Evolutionary conservation across 1,284 basidiomycete genomes (phyloP), one percentile per base, ranked within the genome.

Genomic region (Pterulicium gracile): DNA sequence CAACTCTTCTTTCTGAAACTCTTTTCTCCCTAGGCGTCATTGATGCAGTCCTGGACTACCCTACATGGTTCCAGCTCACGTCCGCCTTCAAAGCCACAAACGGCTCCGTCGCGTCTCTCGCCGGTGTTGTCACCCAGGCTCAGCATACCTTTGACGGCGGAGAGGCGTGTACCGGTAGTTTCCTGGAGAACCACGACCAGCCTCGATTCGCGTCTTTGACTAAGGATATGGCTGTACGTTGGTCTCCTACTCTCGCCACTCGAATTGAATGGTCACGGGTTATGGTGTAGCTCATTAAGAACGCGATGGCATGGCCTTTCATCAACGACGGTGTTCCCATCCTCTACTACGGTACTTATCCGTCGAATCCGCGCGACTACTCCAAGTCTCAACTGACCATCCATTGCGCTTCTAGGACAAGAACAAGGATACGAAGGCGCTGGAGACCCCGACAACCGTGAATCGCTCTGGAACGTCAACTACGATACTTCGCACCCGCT

Each of bases 131-230:
- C 40, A 53, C 59, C 34, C 56, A 62, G 18, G 60, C 71, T 0
- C 75, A 79, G 51, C 54, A 58, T 2, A 56, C 67, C 20, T 79
- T 78, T 54, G 65, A 69, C 49, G 56, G 59, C 40, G 70, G 77
- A 43, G 56, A 69, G 1, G 69, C 70, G 23, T 56, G 74, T 39
- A 66, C 80, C 0, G 84, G 81, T n/a, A 79, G 82, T 36, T 89
- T 89, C 66, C 62, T 88, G 36, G 87, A 89, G 61, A 88, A 88
- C 61, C 86, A 88, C 53, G 86, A 89, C 58, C 66, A 86, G 45
- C 77, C 84, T 1, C 70, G 86, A 34, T 84, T 83, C 64, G 65
- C 70, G 45, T 75, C 73, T 52, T 56, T 64, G 35, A 76, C 67
- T 3, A 55, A 60, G 18, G 77, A 78, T 58, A 60, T 55, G 10